phyloP scores from a whole-genome alignment of 108 stramenopile species.

The Cyclotella cryptica region DNA sequence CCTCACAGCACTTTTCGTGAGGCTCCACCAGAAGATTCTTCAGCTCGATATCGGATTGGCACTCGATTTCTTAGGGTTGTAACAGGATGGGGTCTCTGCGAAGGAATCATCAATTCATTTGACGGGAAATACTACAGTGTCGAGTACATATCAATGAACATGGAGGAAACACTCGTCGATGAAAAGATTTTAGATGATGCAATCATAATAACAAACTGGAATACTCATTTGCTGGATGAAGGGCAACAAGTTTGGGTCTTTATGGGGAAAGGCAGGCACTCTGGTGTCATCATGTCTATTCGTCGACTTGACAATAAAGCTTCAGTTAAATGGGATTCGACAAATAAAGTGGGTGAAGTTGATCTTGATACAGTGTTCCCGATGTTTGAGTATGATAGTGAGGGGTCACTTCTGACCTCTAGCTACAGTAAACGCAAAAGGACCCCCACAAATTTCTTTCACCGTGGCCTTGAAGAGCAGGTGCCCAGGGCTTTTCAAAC shows the following conservation, averaged over 20 bases:
- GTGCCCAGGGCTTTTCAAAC: neutral
- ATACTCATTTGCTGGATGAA: neutral
- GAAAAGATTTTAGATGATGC: too few relatives aligned
- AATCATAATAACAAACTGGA: neutral
- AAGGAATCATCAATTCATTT: too few relatives aligned
- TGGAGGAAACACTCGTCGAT: too few relatives aligned
- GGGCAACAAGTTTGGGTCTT: neutral
- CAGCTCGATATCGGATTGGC: too few relatives aligned
- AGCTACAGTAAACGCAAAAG: neutral
- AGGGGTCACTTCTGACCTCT: neutral
- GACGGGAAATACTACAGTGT: too few relatives aligned
- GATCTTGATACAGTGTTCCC: neutral
- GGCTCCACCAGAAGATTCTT: too few relatives aligned
- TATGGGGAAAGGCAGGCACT: neutral
- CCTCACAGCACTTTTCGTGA: too few relatives aligned
- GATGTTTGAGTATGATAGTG: neutral
- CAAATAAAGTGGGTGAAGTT: neutral
- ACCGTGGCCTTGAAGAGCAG: neutral
- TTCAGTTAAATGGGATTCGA: neutral
- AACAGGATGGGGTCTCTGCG: too few relatives aligned
- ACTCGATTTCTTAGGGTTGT: too few relatives aligned
- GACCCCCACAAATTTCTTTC: neutral
- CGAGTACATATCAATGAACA: too few relatives aligned
- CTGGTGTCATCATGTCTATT: neutral
- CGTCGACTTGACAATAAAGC: neutral